These are phyloP conservation scores for Coniferiporia sulphurascens DNA, from an alignment of 1,284 basidiomycete genomes.

Conservation along the genomic window DNA sequence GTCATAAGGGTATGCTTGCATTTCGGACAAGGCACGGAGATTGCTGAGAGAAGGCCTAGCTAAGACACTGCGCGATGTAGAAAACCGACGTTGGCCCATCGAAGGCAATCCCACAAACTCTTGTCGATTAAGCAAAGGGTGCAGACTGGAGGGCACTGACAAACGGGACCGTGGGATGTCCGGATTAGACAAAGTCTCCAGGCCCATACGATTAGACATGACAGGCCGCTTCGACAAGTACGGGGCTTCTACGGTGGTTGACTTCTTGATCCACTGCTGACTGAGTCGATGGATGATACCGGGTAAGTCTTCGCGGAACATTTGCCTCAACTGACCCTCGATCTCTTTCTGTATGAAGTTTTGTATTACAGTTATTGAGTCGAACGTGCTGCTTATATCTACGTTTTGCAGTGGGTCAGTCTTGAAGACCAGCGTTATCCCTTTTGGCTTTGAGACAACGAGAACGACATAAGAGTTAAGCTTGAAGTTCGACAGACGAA, in stretches of 20 bases:
- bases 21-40: constrained; percentile 1
- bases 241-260: constrained; percentile 75
- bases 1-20: constrained; percentile 7
- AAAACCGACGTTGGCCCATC: background rate
- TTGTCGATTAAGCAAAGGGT: background rate
- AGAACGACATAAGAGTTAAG: constrained; percentile 96
- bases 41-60: constrained; percentile 8
- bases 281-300: constrained; percentile 95
- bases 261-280: constrained; percentile 83
- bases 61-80: constrained; percentile 8
- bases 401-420: constrained; percentile 98
- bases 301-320: constrained; percentile 97
- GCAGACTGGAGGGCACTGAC: background rate
- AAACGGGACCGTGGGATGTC: constrained; percentile 20
- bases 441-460: constrained; percentile 94
- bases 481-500: constrained; percentile 92
- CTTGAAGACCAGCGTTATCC: constrained; percentile 99
- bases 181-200: constrained; percentile 31
- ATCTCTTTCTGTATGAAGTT: constrained; percentile 97
- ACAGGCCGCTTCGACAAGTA: constrained; percentile 53
- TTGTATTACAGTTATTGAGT: constrained; percentile 96
- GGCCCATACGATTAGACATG: constrained; percentile 28
- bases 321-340: constrained; percentile 93
- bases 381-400: constrained; percentile 96
- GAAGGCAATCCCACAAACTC: background rate